Conservation (phyloP, 2,329 filamentous ascomycete genomes). For the Paracoccidioides brasiliensis region DNA sequence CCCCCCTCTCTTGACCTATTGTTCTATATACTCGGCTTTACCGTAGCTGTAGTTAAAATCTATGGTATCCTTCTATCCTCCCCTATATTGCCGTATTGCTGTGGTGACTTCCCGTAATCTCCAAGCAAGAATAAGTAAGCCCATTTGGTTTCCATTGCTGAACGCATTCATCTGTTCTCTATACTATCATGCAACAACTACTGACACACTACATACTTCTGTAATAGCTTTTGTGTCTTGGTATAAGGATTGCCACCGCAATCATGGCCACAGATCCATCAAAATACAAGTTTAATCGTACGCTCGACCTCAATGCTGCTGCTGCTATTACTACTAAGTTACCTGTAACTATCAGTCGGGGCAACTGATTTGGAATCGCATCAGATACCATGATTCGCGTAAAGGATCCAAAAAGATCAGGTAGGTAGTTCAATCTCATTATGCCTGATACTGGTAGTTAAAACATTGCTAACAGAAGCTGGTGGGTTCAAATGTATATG, state of each 20-base stretch:
- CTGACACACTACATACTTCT: not conserved
- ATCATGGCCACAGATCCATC: constrained; percentile 45
- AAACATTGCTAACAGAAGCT: not conserved
- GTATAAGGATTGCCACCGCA: constrained; percentile 17
- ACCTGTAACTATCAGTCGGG: not conserved
- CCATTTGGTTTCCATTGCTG: no score
- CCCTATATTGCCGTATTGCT: no score
- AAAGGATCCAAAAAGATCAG: constrained; percentile 76
- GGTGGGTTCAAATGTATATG: not conserved
- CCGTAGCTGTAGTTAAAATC: no score
- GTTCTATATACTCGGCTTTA: no score
- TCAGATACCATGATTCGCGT: constrained; percentile 63
- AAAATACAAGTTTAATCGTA: constrained; percentile 54
- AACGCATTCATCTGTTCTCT: no score
- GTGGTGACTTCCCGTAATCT: no score
- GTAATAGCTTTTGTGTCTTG: not conserved
- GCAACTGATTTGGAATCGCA: constrained; percentile 8
- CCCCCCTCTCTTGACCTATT: no score
- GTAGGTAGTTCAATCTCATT: constrained; percentile 31
- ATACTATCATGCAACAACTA: no score
- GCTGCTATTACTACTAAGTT: constrained; percentile 5
- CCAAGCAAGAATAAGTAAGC: no score
- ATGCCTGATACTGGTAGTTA: not conserved
- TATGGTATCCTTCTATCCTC: no score
- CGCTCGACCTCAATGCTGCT: constrained; percentile 25